Evolutionary conservation across 495 filamentous ascomycete species (phyloP).

Genomic region (Trichoderma virens): DNA sequence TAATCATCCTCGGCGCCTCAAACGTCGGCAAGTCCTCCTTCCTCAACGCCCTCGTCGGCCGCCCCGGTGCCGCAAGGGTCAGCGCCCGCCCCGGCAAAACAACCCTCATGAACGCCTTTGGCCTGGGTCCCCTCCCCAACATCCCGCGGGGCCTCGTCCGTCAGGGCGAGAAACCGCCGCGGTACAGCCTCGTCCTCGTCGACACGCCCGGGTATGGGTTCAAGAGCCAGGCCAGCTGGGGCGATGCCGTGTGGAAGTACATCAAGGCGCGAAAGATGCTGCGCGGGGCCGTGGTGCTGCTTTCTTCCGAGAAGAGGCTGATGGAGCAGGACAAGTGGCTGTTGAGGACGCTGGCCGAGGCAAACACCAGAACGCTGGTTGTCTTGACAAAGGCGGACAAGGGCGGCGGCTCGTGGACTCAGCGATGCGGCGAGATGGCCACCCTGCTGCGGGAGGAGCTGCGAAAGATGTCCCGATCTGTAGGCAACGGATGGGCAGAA

Average conservation of each 20-base stretch:
- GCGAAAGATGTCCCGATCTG: slow-evolving; percentile 26
- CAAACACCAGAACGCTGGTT: slow-evolving; percentile 63
- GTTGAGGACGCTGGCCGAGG: slow-evolving; percentile 53
- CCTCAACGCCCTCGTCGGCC: slow-evolving; percentile 71
- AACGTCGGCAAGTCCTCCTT: slow-evolving; percentile 91
- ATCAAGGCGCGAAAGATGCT: slow-evolving; percentile 64
- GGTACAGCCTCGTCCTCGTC: slow-evolving; percentile 56
- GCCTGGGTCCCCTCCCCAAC: slow-evolving; percentile 47
- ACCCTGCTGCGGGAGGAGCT: slow-evolving; percentile 27
- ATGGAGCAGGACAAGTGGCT: slow-evolving; percentile 64
- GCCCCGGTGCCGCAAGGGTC: slow-evolving; percentile 19
- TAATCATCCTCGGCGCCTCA: slow-evolving; percentile 61
- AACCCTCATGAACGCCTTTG: slow-evolving; percentile 75
- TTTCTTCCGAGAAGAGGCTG: slow-evolving; percentile 75
- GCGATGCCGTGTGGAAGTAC: slow-evolving; percentile 80
- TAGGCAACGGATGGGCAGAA: slow-evolving; percentile 26
- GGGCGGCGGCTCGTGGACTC: slow-evolving; percentile 15
- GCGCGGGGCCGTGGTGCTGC: slow-evolving; percentile 70
- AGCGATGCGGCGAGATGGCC: slow-evolving; percentile 13
- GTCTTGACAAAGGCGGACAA: slow-evolving; percentile 79
- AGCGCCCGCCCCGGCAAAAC: slow-evolving; percentile 58
- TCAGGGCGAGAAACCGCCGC: slow-evolving; percentile 37
- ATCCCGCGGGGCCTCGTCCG: slow-evolving; percentile 17
- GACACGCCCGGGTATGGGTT: slow-evolving; percentile 96
- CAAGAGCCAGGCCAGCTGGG: slow-evolving; percentile 70